phyloP scores from a whole-genome alignment of 805 yeast genomes.

The Kodamaea fukazawae region DNA sequence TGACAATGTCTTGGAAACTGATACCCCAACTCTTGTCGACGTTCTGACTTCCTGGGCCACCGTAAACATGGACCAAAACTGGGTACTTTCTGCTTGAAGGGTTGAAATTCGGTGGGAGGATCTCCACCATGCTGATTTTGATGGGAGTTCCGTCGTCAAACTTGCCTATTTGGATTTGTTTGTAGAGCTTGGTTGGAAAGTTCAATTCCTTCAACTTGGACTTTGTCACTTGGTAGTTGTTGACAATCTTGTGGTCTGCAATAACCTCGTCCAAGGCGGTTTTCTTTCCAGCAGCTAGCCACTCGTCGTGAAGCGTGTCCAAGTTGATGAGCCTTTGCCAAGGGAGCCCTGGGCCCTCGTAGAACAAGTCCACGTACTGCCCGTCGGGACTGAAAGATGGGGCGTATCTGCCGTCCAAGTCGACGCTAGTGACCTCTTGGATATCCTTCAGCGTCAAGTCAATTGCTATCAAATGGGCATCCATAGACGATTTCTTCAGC shows the following conservation, averaged over 20 bases:
- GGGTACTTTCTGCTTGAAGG: slow-evolving; percentile 50
- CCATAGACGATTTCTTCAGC: slow-evolving; percentile 16
- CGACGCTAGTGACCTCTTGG: slow-evolving; percentile 10
- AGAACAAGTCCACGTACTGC: slow-evolving; percentile 20
- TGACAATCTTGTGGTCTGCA: slow-evolving; percentile 15
- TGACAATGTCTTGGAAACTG: slow-evolving; percentile 58
- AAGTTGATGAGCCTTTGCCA: slow-evolving; percentile 24
- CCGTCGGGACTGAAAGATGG: slow-evolving; percentile 20
- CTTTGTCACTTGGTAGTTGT: slow-evolving; percentile 17
- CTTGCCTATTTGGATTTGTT: slow-evolving; percentile 27
- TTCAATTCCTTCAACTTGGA: slow-evolving; percentile 32
- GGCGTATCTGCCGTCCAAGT: slow-evolving; percentile 15
- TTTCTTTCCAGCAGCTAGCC: slow-evolving; percentile 1
- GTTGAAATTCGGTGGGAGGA: slow-evolving; percentile 57
- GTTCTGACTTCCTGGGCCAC: slow-evolving; percentile 78
- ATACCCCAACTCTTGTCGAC: slow-evolving; percentile 45
- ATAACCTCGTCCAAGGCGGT: slow-evolving; percentile 9
- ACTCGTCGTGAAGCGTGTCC: slow-evolving; percentile 14
- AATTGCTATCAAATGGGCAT: slow-evolving; percentile 14
- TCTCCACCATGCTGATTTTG: slow-evolving; percentile 54
- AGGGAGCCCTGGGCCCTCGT: slow-evolving; percentile 23
- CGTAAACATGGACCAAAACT: slow-evolving; percentile 64
- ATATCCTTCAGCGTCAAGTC: slow-evolving; percentile 7
- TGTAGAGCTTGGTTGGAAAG: slow-evolving; percentile 50
- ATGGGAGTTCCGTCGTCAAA: slow-evolving; percentile 29